These are phyloP conservation scores for Penicillium capsulatum DNA, from an alignment of 2,329 filamentous ascomycete species.

Conservation along the genomic window DNA sequence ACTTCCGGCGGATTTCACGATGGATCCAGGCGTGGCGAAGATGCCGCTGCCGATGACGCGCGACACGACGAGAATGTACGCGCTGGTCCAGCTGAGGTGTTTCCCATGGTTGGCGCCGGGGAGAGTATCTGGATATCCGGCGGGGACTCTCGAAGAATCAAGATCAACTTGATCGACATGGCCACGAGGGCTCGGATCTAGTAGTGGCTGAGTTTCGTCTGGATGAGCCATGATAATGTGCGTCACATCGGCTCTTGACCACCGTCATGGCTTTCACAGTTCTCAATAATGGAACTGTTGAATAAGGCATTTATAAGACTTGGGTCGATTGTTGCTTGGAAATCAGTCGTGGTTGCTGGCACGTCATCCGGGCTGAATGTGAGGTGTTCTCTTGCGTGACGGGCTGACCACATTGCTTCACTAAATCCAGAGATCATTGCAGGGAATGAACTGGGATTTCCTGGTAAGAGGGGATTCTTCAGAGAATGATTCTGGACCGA, in stretches of 20 bases:
- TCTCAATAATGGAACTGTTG: no score
- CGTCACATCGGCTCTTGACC: constrained; percentile 54
- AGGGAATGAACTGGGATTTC: no score
- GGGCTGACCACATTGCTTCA: constrained; percentile 3
- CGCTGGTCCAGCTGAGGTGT: constrained; percentile 59
- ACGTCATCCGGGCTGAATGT: constrained; percentile 29
- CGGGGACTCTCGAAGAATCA: constrained; percentile 5
- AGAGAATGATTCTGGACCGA: no score
- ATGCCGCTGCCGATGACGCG: constrained; percentile 67
- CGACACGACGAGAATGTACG: constrained; percentile 64
- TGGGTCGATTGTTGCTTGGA: constrained; percentile 20
- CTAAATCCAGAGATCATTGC: no score
- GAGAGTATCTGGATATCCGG: constrained; percentile 42
- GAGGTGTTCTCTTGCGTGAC: constrained; percentile 21
- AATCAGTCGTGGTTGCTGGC: constrained; percentile 19
- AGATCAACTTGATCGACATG: no score
- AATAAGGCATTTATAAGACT: no score
- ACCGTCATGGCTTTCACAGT: no score
- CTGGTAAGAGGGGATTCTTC: no score
- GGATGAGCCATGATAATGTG: constrained; percentile 3
- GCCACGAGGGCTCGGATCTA: no score
- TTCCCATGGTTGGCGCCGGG: constrained; percentile 53
- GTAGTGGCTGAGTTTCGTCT: constrained; percentile 12
- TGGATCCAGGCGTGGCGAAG: constrained; percentile 66
- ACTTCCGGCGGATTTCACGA: constrained; percentile 63